Percentiles rank a stretch among this genome's conserved stretches.
phyloP scores from a whole-genome alignment of 257 asterid species.

The Buddleja alternifolia region DNA sequence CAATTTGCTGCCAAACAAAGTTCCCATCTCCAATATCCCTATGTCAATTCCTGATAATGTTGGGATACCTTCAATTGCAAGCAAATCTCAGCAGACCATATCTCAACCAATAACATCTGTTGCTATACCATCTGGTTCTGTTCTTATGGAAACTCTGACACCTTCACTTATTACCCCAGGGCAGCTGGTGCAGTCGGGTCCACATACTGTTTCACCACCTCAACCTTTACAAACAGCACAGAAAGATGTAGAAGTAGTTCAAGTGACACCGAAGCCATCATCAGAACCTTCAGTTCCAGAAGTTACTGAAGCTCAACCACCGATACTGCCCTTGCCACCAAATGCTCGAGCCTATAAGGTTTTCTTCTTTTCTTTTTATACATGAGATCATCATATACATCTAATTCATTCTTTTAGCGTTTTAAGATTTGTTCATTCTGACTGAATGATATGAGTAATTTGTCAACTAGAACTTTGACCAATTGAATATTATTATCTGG shows the following conservation, averaged over 20 bases:
- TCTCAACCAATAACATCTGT: constrained; percentile 49
- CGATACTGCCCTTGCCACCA: constrained; percentile 80
- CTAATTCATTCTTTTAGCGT: not conserved
- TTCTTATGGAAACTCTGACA: constrained; percentile 50
- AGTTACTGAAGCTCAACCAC: constrained; percentile 80
- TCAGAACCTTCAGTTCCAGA: constrained; percentile 52
- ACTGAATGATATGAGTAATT: not conserved
- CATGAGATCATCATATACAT: not conserved
- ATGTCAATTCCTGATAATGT: constrained; percentile 46
- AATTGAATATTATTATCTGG: not conserved
- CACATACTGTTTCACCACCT: constrained; percentile 49
- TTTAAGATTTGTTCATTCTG: not conserved
- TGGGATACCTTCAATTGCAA: constrained; percentile 44
- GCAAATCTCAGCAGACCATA: constrained; percentile 48
- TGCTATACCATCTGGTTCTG: constrained; percentile 48
- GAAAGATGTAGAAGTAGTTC: constrained; percentile 89
- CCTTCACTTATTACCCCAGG: constrained; percentile 87
- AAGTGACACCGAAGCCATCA: constrained; percentile 57
- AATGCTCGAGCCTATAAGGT: constrained; percentile 71
- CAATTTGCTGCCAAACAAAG: constrained; percentile 48
- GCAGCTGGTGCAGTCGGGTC: constrained; percentile 73
- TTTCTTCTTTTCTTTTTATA: constrained; percentile 14
- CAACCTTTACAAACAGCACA: constrained; percentile 63
- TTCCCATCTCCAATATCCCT: constrained; percentile 50
- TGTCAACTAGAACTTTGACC: not conserved